These are phyloP conservation scores for Erysimum cheiranthoides DNA, from an alignment of 345 rosid species.

Conservation along the genomic window DNA sequence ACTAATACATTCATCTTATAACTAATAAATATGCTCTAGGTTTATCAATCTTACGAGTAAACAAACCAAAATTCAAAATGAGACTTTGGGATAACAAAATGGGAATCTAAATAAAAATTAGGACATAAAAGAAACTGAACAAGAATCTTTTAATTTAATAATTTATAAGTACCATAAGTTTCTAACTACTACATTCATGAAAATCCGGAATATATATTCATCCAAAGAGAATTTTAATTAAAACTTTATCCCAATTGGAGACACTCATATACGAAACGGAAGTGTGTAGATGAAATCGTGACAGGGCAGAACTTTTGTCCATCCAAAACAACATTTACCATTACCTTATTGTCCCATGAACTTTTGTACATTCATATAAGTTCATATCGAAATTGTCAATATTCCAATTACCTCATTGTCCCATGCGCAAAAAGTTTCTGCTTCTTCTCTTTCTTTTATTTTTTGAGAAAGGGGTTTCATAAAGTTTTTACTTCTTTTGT, in stretches of 20 bases:
- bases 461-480: neutral
- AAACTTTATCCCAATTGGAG: too few relatives aligned
- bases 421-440: conserved; percentile 35
- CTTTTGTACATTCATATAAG: neutral
- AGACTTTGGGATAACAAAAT: neutral
- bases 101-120: neutral
- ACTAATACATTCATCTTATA: conserved; percentile 6
- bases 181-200: conserved; percentile 20
- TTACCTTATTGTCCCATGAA: too few relatives aligned
- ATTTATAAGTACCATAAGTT: neutral
- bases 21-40: neutral
- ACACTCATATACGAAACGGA: too few relatives aligned
- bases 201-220: too few relatives aligned
- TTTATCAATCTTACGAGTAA: neutral
- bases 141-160: too few relatives aligned
- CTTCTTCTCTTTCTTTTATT: conserved; percentile 4
- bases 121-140: too few relatives aligned
- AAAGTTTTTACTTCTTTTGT: conserved; percentile 21
- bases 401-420: conserved; percentile 25
- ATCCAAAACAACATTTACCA: conserved; percentile 23
- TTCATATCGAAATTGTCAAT: conserved; percentile 20
- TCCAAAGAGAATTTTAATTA: too few relatives aligned
- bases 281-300: too few relatives aligned
- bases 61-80: neutral
- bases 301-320: too few relatives aligned